A percentile compares a stretch with the other conserved stretches of the same genome.
Evolutionary conservation across 352 stramenopile species (phyloP).

Genomic region (Pythium utonaiense): DNA sequence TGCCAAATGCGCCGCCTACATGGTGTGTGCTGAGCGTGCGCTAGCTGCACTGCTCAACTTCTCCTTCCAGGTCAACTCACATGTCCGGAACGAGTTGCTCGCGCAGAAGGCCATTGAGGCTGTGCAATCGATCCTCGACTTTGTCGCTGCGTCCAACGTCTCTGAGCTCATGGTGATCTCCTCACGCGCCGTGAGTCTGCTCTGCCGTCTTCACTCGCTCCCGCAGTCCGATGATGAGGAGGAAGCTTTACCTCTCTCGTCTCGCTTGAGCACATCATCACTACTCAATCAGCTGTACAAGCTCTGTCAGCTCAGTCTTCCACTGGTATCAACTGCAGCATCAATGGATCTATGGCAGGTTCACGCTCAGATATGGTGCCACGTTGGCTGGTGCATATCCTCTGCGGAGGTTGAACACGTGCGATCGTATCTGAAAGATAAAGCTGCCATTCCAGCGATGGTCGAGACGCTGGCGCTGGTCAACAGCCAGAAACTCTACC

Average conservation of each 20-base stretch:
- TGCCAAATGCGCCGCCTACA: neutral
- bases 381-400: conserved; percentile 56
- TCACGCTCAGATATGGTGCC: conserved; percentile 65
- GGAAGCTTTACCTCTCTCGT: neutral
- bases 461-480: conserved; percentile 36
- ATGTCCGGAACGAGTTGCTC: conserved; percentile 34
- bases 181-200: conserved; percentile 42
- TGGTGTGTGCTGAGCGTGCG: conserved; percentile 34
- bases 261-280: neutral
- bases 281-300: conserved; percentile 17
- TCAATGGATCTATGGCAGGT: conserved; percentile 42
- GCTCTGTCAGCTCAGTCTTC: conserved; percentile 19
- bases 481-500: conserved; percentile 29
- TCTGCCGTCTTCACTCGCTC: conserved; percentile 55
- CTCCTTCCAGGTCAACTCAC: conserved; percentile 36
- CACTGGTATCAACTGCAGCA: conserved; percentile 2
- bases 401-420: conserved; percentile 22
- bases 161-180: conserved; percentile 28
- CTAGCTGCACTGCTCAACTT: conserved; percentile 67
- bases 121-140: conserved; percentile 25
- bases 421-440: conserved; percentile 35
- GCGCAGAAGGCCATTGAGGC: conserved; percentile 16
- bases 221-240: neutral
- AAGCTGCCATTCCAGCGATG: conserved; percentile 31
- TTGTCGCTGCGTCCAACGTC: conserved; percentile 14